Percentiles rank a stretch among this genome's conserved stretches.
Conservation (phyloP, 257 asterid species). For the Przewalskia tangutica region DNA sequence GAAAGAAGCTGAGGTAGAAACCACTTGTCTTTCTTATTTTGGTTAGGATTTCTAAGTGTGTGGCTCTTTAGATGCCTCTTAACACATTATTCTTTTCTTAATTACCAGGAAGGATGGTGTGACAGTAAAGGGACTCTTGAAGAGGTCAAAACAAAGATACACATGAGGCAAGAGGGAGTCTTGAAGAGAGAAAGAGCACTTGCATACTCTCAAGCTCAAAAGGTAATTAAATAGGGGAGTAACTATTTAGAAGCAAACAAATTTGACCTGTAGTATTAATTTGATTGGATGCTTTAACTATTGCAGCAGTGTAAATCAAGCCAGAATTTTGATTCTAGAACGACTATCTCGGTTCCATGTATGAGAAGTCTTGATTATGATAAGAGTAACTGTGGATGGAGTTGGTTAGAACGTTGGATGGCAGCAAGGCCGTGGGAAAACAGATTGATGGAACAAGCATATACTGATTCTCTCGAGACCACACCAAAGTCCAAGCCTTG, state of each 20-base stretch:
- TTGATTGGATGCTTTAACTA: not conserved
- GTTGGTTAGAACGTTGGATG: constrained; percentile 98
- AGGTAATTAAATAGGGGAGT: constrained; percentile 28
- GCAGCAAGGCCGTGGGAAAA: constrained; percentile 97
- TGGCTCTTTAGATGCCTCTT: not conserved
- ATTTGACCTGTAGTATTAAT: not conserved
- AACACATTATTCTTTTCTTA: not conserved
- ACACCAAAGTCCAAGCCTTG: constrained; percentile 31
- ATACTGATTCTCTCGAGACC: constrained; percentile 21
- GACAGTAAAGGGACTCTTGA: constrained; percentile 76
- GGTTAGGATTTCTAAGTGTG: not conserved
- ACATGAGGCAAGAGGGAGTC: constrained; percentile 85
- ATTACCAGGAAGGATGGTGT: constrained; percentile 83
- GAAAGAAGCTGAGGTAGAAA: constrained; percentile 75
- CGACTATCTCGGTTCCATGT: constrained; percentile 30
- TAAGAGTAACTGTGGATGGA: constrained; percentile 65
- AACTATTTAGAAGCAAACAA: not conserved
- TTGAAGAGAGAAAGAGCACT: constrained; percentile 85
- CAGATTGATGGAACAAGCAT: constrained; percentile 56
- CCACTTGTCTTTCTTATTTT: not conserved
- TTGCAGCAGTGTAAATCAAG: constrained; percentile 46
- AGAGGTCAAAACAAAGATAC: constrained; percentile 69
- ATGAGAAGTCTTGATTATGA: constrained; percentile 32
- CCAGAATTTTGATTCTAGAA: constrained; percentile 30
- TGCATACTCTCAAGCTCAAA: constrained; percentile 70